These are phyloP conservation scores for Candida tallmaniae DNA, from an alignment of 805 yeast genomes.

Conservation along the genomic window DNA sequence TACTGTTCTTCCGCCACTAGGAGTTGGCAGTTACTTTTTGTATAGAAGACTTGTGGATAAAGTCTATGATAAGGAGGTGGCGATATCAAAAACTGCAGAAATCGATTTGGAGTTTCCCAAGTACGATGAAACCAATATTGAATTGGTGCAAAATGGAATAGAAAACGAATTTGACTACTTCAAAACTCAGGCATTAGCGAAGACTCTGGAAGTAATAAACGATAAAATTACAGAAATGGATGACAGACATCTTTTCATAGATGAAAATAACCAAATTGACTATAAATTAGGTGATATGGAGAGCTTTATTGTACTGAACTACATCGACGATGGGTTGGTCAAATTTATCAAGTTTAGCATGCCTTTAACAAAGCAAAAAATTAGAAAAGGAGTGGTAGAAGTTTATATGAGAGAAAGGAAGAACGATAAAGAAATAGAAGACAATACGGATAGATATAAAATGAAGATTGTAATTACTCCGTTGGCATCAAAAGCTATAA, in stretches of 20 bases:
- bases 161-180: constrained; percentile 36
- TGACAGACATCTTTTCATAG: constrained; percentile 17
- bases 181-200: constrained; percentile 22
- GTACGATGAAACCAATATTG: constrained; percentile 31
- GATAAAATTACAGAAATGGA: constrained; percentile 16
- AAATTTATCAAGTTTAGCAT: constrained; percentile 31
- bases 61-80: constrained; percentile 6
- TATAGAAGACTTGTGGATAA: constrained; percentile 10
- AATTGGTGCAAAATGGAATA: constrained; percentile 28
- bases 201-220: constrained; percentile 21
- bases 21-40: constrained; percentile 22
- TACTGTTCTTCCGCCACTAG: constrained; percentile 35
- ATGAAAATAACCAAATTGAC: constrained; percentile 29
- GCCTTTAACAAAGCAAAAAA: constrained; percentile 23
- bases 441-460: constrained; percentile 13
- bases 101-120: constrained; percentile 4
- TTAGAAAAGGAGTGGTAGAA: constrained; percentile 29
- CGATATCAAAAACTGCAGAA: constrained; percentile 1
- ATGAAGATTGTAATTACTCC: constrained; percentile 10
- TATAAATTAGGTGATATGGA: constrained; percentile 10
- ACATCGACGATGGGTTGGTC: constrained; percentile 5
- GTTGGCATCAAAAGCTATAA: background rate
- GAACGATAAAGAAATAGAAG: constrained; percentile 1
- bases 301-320: constrained; percentile 10
- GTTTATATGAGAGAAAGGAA: constrained; percentile 25